Evolutionary conservation across 1,284 basidiomycete genomes (phyloP).

Genomic region (Xerocomus tenax): DNA sequence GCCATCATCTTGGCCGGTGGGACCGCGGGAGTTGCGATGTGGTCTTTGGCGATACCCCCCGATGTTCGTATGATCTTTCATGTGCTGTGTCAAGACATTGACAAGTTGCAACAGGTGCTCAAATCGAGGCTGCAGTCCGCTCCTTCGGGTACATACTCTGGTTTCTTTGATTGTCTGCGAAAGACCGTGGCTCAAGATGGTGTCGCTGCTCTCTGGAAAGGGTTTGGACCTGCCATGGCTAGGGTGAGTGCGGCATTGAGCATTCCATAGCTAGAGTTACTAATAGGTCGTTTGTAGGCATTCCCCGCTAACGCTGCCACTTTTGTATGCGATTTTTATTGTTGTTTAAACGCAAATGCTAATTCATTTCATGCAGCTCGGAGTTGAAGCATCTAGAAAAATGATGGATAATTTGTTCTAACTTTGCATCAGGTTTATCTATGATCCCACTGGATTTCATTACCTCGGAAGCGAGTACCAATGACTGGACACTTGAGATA

Average conservation of each 20-base stretch:
- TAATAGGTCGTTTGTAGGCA: conserved; percentile 42
- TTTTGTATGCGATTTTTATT: conserved; percentile 56
- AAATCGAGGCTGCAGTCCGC: conserved; percentile 98
- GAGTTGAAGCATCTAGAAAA: conserved; percentile 74
- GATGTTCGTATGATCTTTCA: conserved; percentile 53
- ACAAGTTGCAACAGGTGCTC: conserved; percentile 55
- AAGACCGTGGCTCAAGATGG: conserved; percentile 94
- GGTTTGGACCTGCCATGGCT: conserved; percentile 94
- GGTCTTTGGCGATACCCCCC: conserved; percentile 90
- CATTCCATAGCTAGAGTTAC: not conserved
- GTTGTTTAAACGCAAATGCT: conserved; percentile 2
- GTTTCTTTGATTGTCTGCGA: conserved; percentile 85
- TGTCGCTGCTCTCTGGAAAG: conserved; percentile 86
- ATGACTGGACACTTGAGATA: conserved; percentile 2
- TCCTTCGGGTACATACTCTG: conserved; percentile 89
- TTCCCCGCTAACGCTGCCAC: conserved; percentile 95
- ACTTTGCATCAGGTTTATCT: conserved; percentile 1
- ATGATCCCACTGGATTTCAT: not conserved
- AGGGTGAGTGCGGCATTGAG: conserved; percentile 46
- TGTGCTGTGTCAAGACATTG: conserved; percentile 7
- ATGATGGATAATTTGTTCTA: conserved; percentile 59
- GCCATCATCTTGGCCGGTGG: conserved; percentile 91
- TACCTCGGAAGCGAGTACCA: conserved; percentile 9
- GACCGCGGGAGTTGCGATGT: conserved; percentile 95
- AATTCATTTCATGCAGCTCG: conserved; percentile 44